Conservation (phyloP, 1,284 basidiomycete genomes). For the Ceratobasidium sp. region DNA sequence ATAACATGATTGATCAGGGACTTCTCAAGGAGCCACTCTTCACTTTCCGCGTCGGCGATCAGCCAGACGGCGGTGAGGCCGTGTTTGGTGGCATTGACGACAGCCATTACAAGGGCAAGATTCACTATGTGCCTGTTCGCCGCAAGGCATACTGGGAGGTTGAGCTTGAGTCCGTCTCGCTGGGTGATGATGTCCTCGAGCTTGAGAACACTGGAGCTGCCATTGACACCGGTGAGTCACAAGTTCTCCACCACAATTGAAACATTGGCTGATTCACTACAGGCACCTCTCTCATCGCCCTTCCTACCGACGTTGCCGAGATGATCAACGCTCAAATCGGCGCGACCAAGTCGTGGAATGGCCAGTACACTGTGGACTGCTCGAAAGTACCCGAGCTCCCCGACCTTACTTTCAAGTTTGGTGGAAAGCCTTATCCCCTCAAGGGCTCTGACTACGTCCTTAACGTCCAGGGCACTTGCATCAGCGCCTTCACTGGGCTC, state of each 20-base stretch:
- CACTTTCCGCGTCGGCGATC: constrained; percentile 91
- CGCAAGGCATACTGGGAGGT: constrained; percentile 99
- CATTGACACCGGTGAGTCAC: constrained; percentile 84
- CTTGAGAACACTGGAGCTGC: constrained; percentile 93
- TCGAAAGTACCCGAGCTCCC: constrained; percentile 82
- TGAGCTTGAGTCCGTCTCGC: constrained; percentile 83
- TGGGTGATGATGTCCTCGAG: constrained; percentile 85
- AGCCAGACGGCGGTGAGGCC: constrained; percentile 90
- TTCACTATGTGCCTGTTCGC: constrained; percentile 90
- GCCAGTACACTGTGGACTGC: constrained; percentile 94
- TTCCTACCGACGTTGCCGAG: constrained; percentile 95
- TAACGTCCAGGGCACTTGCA: constrained; percentile 87
- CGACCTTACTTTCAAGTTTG: constrained; percentile 86
- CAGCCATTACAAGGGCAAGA: constrained; percentile 79
- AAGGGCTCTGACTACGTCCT: constrained; percentile 89
- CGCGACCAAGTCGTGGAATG: constrained; percentile 91
- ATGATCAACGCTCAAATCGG: constrained; percentile 97
- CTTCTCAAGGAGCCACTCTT: constrained; percentile 89
- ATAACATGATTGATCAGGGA: constrained; percentile 87
- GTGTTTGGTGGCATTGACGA: constrained; percentile 92
- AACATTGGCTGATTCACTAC: constrained; percentile 45
- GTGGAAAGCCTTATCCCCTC: constrained; percentile 79
- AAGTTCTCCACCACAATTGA: background rate
- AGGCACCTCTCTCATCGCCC: constrained; percentile 89
- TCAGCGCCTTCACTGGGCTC: constrained; percentile 92